Evolutionary conservation across 2,329 filamentous ascomycete species (phyloP), one percentile per base, ranked within the genome.

Genomic region (Ceratocystis lukuohia): DNA sequence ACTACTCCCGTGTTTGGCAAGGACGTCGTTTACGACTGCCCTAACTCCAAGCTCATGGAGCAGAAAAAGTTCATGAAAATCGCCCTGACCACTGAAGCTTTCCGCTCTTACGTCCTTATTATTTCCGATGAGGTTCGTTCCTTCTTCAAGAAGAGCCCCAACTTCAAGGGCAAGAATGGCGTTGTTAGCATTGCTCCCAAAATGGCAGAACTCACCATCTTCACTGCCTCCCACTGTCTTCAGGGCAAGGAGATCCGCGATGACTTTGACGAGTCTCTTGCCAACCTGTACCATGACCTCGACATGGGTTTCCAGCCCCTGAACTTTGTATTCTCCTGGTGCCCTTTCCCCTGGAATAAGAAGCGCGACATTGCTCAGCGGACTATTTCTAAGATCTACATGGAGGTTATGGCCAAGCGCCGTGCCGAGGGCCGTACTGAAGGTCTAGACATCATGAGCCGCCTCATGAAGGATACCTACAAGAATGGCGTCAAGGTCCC

Each of bases 1-100:
- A 86, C 83, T 5, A 85, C 83, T 25, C 84, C 84, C 28, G 84
- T 86, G 61, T 96, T 96, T 74, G 91, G 91, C 70, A 86, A 84
- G 71, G 87, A 92, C 77, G 91, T 96, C 30, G 89, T 95, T 65
- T 96, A 95, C 74, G 91, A 95, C 75, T 94, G 90, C 77, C 89
- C 90, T 53, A 95, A 95, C 74, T 81, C 89, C 67, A 95, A 95
- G 77, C 83, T 96, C 73, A 95, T 96, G 91, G 91, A 96, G 78
- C 91, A 96, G 80, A 96, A 96, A 80, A 94, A 93, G 87, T 91
- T 92, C 73, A 88, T 91, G 84, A 92, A 92, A 76, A 84, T 88
- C 71, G 88, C 87, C 69, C 84, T 92, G 65, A 91, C 88, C 30
- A 86, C 86, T 70, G 84, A 89, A 66, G 86, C 88, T 28, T 88